phyloP scores from a whole-genome alignment of 352 stramenopile species.

The Blastocystis hominis region DNA sequence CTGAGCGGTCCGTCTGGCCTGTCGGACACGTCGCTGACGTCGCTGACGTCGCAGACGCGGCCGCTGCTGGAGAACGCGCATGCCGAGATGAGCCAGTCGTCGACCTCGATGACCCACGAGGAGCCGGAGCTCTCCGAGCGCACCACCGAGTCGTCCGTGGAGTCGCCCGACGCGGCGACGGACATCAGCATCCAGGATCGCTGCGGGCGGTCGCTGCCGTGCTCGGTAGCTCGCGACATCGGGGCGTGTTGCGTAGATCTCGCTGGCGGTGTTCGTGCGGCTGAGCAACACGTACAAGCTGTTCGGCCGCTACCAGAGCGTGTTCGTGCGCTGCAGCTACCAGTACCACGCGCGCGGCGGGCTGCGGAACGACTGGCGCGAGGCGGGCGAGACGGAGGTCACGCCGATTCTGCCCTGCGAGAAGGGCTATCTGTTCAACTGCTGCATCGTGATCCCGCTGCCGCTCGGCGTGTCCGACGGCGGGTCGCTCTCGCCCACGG shows the following conservation, averaged over 20 bases:
- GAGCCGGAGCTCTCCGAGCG: neutral
- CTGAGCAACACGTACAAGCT: neutral
- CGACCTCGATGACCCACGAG: neutral
- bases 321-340: slow-evolving; percentile 21
- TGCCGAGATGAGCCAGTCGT: neutral
- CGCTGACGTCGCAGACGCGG: neutral
- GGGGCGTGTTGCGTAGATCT: neutral
- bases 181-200: neutral
- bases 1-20: neutral
- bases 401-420: neutral
- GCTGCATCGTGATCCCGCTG: slow-evolving; percentile 11
- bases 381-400: slow-evolving; percentile 20
- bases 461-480: neutral
- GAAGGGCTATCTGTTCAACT: slow-evolving; percentile 43
- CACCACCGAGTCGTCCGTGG: neutral
- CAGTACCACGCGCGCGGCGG: neutral
- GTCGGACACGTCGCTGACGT: neutral
- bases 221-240: neutral
- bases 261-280: slow-evolving; percentile 7
- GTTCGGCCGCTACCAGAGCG: neutral
- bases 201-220: slow-evolving; percentile 6
- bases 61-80: neutral
- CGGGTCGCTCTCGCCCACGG: neutral
- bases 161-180: neutral
- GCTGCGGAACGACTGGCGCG: neutral